These are phyloP conservation scores for Epipyxis sp. DNA, from an alignment of 108 stramenopile genomes.

Conservation along the genomic window DNA sequence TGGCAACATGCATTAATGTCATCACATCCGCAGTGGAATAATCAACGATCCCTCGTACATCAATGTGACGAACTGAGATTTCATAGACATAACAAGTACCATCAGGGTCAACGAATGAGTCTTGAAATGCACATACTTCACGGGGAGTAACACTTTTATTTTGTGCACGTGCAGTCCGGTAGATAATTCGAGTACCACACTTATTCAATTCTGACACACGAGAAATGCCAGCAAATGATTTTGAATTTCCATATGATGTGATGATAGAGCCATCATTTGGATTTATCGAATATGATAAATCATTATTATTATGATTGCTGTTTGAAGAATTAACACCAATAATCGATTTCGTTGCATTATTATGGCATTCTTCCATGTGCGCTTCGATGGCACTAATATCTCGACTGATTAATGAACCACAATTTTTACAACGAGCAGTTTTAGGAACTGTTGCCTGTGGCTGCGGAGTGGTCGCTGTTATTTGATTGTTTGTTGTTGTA, in stretches of 20 bases:
- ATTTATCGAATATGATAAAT: no score
- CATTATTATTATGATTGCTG: neutral
- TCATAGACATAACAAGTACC: constrained; percentile 41
- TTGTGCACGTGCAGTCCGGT: constrained; percentile 11
- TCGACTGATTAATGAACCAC: constrained; percentile 33
- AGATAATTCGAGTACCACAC: constrained; percentile 17
- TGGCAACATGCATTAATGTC: constrained; percentile 31
- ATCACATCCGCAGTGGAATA: constrained; percentile 41
- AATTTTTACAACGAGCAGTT: constrained; percentile 35
- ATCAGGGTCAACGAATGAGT: constrained; percentile 31
- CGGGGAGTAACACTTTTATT: constrained; percentile 5
- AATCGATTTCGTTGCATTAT: neutral
- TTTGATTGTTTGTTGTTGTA: neutral
- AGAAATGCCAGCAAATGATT: neutral
- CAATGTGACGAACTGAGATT: constrained; percentile 35
- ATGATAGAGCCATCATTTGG: neutral
- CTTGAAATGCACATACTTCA: constrained; percentile 39
- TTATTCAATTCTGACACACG: neutral
- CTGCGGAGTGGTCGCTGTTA: neutral
- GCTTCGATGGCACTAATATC: constrained; percentile 38
- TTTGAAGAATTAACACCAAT: neutral
- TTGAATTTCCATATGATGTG: neutral
- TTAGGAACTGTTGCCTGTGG: constrained; percentile 4
- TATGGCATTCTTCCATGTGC: constrained; percentile 33
- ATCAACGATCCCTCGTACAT: constrained; percentile 20